phyloP scores from a whole-genome alignment of 2,329 filamentous ascomycete genomes.

The Trichoderma arundinaceum region DNA sequence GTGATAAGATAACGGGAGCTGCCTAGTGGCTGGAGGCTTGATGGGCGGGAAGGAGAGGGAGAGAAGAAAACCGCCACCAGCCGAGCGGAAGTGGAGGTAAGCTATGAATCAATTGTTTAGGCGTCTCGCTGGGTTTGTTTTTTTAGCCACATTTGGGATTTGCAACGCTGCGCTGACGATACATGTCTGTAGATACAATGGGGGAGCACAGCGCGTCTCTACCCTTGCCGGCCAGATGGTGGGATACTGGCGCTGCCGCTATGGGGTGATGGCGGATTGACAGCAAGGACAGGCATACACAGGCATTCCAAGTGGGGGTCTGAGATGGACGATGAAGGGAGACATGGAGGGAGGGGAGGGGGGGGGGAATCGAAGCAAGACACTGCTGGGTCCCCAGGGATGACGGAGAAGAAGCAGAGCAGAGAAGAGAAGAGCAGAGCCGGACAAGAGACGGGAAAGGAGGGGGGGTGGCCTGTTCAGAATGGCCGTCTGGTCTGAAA shows the following conservation, averaged over 20 bases:
- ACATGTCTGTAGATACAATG: no score
- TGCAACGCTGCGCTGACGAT: no score
- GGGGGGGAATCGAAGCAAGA: slow-evolving; percentile 3
- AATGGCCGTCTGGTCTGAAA: slow-evolving; percentile 22
- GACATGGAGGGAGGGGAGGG: not conserved
- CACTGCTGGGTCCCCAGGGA: slow-evolving; percentile 9
- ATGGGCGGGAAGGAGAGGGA: not conserved
- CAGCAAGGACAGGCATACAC: slow-evolving; percentile 22
- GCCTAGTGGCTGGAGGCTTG: slow-evolving; percentile 22
- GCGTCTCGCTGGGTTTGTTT: no score
- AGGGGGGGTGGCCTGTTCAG: slow-evolving; percentile 5
- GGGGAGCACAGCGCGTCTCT: no score
- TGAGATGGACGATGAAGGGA: slow-evolving; percentile 9
- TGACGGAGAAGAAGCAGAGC: not conserved
- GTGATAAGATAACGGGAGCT: slow-evolving; percentile 33
- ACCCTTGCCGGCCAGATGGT: not conserved
- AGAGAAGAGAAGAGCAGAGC: not conserved
- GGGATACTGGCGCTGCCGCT: slow-evolving; percentile 1
- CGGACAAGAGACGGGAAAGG: not conserved
- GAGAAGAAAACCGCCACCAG: slow-evolving; percentile 7
- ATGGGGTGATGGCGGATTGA: slow-evolving; percentile 19
- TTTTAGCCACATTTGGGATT: no score
- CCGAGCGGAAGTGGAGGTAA: slow-evolving; percentile 4
- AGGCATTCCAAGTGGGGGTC: slow-evolving; percentile 7
- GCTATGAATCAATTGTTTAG: not conserved